Percentiles rank a stretch among this genome's conserved stretches.
Conservation (phyloP, 1,284 basidiomycete genomes). For the Albatrellus sp. region DNA sequence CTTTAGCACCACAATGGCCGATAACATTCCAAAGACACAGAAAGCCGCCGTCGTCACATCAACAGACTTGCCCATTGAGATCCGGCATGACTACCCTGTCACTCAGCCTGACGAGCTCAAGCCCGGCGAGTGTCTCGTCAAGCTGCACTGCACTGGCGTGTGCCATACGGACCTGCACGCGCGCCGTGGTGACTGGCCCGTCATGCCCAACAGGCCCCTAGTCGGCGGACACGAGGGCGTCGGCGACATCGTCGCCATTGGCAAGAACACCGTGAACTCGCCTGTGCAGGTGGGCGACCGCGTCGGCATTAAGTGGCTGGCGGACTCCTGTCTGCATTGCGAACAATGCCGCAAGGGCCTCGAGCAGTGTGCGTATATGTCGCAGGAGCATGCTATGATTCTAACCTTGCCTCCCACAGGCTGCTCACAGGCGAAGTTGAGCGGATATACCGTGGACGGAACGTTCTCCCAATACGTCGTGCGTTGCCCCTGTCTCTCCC, state of each 20-base stretch:
- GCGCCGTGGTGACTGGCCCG: constrained; percentile 61
- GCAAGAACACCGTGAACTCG: constrained; percentile 44
- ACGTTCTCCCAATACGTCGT: constrained; percentile 77
- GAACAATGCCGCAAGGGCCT: constrained; percentile 62
- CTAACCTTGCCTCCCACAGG: constrained; percentile 22
- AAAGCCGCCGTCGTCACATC: constrained; percentile 47
- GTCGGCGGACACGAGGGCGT: constrained; percentile 84
- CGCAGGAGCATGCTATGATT: background rate
- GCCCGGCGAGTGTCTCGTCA: constrained; percentile 74
- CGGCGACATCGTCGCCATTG: constrained; percentile 70
- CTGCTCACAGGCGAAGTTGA: constrained; percentile 49
- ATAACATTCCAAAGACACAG: constrained; percentile 46
- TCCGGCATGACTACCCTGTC: constrained; percentile 45
- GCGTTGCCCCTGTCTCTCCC: constrained; percentile 13
- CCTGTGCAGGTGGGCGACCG: constrained; percentile 65
- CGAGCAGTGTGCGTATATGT: constrained; percentile 46
- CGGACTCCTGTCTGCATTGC: constrained; percentile 43
- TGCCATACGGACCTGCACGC: constrained; percentile 79
- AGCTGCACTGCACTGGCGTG: constrained; percentile 61
- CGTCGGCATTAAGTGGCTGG: constrained; percentile 79
- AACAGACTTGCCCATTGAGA: constrained; percentile 28
- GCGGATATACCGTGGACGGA: constrained; percentile 71
- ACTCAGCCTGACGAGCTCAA: constrained; percentile 52
- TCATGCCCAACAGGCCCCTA: constrained; percentile 55
- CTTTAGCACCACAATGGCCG: too few species aligned